Evolutionary conservation across 2,329 filamentous ascomycete genomes (phyloP), one percentile per base, ranked within the genome.

Genomic region (Penicillium vulpinum): DNA sequence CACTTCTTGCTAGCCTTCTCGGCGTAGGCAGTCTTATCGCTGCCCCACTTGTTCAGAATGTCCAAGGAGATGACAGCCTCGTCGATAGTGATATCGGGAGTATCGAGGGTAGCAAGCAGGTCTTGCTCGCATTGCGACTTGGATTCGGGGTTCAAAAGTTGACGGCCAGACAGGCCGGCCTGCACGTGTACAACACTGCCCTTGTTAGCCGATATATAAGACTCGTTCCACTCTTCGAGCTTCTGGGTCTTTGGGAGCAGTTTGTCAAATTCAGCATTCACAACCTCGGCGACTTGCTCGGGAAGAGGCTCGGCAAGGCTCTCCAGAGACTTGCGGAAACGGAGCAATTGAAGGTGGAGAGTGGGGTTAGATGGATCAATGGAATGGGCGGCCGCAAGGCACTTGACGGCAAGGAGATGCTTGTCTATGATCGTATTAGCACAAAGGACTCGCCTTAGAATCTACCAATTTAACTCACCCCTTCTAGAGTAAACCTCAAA

Each of bases 401-500:
- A 96, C 68, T 91, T 90, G 57, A 97, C 82, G 0, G 94, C 93
- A 58, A 96, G 88, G 41, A 96, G 78, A 69, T 90, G 91, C 79
- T 97, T 97, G 71, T 86, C 92, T 93, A 67, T 58, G 33, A 2
- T 24, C 38, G 11, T 75, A 62, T 61, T 54, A 58, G 58, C 62
- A 18, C 62, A 49, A 26, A 39, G 38, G 43, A 51, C 33, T 46
- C 47, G 36, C 22, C 18, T 21, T 6, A 18, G 28, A 28, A 26
- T 40, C 22, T 49, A 16, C 11, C 8, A 18, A 15, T 5, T 54
- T 35, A 49, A 70, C 87, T 81, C 85, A 96, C 92, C 87, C 79
- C 88, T 84, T 70, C 92, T 84, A 58, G 95, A 81, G 71, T 91
- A 92, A 18, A 99, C 88, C 77, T 97, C 92, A 67, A 97, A 97